Evolutionary conservation across 768 basidiomycete species (phyloP).

Genomic region (Pisolithus microcarpus): DNA sequence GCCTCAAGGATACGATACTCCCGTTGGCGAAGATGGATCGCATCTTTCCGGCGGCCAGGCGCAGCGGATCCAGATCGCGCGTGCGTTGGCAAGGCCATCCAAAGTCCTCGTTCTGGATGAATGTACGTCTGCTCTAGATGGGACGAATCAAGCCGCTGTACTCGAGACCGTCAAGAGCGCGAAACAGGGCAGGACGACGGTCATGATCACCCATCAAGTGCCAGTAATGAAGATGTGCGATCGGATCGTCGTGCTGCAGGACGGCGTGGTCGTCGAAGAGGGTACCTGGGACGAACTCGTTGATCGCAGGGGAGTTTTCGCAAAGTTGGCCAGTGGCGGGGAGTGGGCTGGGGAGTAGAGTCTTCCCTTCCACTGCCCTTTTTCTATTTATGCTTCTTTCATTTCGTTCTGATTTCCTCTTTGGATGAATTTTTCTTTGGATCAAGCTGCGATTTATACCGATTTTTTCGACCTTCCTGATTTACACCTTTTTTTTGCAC

Average conservation of each 20-base stretch:
- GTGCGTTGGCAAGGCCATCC: slow-evolving; percentile 72
- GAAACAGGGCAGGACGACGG: slow-evolving; percentile 67
- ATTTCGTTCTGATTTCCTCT: not conserved
- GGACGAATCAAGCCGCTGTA: slow-evolving; percentile 75
- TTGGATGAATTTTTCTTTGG: not conserved
- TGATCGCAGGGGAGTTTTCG: slow-evolving; percentile 62
- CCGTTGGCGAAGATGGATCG: slow-evolving; percentile 86
- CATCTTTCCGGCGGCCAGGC: slow-evolving; percentile 93
- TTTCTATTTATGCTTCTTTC: not conserved
- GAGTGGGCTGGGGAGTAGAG: slow-evolving; percentile 45
- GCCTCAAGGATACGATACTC: slow-evolving; percentile 80
- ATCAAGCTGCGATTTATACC: not conserved
- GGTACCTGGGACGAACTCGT: slow-evolving; percentile 71
- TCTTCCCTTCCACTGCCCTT: not conserved
- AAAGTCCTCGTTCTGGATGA: slow-evolving; percentile 85
- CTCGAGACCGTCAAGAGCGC: slow-evolving; percentile 65
- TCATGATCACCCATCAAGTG: slow-evolving; percentile 92
- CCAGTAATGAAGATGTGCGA: slow-evolving; percentile 91
- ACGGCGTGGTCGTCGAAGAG: slow-evolving; percentile 73
- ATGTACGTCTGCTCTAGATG: slow-evolving; percentile 89
- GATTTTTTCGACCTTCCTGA: slow-evolving; percentile 15
- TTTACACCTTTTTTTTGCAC: slow-evolving; percentile 1
- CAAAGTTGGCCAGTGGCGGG: slow-evolving; percentile 69
- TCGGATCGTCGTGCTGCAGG: slow-evolving; percentile 71
- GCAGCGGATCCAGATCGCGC: slow-evolving; percentile 86